Base-by-base conservation (phyloP, 1,284 basidiomycete genomes). In the Cryptococcus deneoformans region DNA sequence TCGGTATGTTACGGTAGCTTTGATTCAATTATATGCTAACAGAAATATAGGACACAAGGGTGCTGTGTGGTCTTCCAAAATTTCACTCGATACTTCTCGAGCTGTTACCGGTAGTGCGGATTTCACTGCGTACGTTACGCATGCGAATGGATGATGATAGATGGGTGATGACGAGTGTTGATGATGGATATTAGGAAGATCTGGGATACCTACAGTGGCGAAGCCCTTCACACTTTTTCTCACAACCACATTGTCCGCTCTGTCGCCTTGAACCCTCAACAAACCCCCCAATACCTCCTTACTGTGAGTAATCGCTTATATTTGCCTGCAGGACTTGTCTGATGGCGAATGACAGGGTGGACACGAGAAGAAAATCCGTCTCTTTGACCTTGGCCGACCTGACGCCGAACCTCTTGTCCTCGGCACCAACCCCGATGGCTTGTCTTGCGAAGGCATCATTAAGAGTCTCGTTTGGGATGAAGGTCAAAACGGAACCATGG, bases 161-260 rank as follows among this genome's bases (percentile, higher is more conserved):
- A 16, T 24, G 5, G 12, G 9, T 39, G n/a, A 11, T 8, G 11
- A 2, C 24, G 37, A 29, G 34, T 20, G 20, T 20, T 20, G 20
- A 29, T 48, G 47, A 48, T 29, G 8, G 50, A 54, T 57, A 52
- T 54, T 67, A 94, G 92, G 58, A 98, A 98, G 81, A 85, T 99
- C 58, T 99, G 96, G 96, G 93, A 99, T 79, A 92, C 95, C 14
- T 94, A 88, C 75, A 87, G 87, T 38, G 96, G 95, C 59, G 82
- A 86, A 34, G 80, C 84, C 42, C 81, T 98, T 38, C 90, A 97
- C 69, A 97, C 93, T 10, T 96, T 96, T 71, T 86, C 92, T 20
- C 95, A 99, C 79, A 90, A 95, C 74, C 96, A 99, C 79, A 99
- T 99, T 74, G 95, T 99, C 65, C 88, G 94, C 63, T 91, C 89